phyloP scores from a whole-genome alignment of 106 monocot species.

The Gastrodia elata region DNA sequence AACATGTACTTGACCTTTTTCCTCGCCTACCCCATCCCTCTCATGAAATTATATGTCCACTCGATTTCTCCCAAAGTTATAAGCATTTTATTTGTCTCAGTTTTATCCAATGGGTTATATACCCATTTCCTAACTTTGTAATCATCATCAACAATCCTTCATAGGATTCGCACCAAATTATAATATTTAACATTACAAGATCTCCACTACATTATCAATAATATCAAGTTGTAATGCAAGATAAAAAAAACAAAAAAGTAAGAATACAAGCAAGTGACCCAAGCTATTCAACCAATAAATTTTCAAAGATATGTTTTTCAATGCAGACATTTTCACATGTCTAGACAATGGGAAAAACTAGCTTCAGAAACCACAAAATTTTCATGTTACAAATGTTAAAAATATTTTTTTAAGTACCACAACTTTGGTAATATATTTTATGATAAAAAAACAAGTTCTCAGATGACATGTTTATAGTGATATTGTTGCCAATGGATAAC shows the following conservation, averaged over 20 bases:
- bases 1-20: not conserved
- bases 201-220: not conserved
- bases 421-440: not conserved
- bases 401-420: not conserved
- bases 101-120: not conserved
- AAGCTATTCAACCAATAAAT: not conserved
- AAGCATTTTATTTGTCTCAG: not conserved
- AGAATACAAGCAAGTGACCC: not conserved
- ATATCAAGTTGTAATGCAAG: not conserved
- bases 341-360: not conserved
- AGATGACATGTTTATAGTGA: not conserved
- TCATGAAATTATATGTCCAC: not conserved
- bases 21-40: not conserved
- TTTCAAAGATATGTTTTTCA: not conserved
- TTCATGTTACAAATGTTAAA: not conserved
- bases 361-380: not conserved
- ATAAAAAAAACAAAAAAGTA: not conserved
- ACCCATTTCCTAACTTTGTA: not conserved
- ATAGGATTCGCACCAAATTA: not conserved
- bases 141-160: not conserved
- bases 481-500: not conserved
- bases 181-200: not conserved
- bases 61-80: not conserved
- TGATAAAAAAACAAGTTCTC: not conserved
- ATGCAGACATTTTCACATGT: not conserved